Base-by-base conservation (phyloP, 805 yeast genomes). In the Candida boidinii region DNA sequence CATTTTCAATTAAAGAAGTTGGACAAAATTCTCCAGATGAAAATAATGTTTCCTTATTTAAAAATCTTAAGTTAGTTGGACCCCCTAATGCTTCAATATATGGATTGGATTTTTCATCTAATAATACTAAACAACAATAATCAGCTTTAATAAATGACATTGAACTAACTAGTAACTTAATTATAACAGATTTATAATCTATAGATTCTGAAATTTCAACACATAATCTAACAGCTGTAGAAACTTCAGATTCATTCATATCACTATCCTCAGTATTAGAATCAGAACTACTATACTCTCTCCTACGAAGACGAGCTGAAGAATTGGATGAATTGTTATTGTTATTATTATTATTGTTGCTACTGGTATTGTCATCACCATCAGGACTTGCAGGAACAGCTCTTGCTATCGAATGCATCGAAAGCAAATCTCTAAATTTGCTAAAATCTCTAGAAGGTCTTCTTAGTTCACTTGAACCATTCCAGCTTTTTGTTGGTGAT, bases 141-240 rank as follows among this genome's bases (percentile, higher is more conserved):
- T 56, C 60, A 3, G 63, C 63, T 12, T 38, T 17, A 17, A 42
- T 28, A 11, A 37, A 33, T 12, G 37, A 26, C 11, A 68, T 51
- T 2, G 66, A 51, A 36, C 63, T 63, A 32, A 58, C 58, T 1
- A 68, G 46, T 13, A 71, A 39, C 27, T 56, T 63, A 15, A 50
- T 42, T 3, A 62, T 45, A 30, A 69, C 66, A 1, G 60, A 44
- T 3, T 53, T 54, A 27, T 54, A 49, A 30, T 60, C 58, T 11
- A 62, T 57, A 6, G 69, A 59, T 39, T 68, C 73, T 2, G 73
- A 62, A n/a, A 70, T 66, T 11, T 62, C 60, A n/a, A 69, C 51
- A 40, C 74, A 68, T 2, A 71, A 62, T 32, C 56, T 56, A 33
- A 70, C 51, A 0, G 70, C 69, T 4, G 8, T 6, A 13, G 30